phyloP scores from a whole-genome alignment of 305 asterid species.

The Fraxinus dipetala region DNA sequence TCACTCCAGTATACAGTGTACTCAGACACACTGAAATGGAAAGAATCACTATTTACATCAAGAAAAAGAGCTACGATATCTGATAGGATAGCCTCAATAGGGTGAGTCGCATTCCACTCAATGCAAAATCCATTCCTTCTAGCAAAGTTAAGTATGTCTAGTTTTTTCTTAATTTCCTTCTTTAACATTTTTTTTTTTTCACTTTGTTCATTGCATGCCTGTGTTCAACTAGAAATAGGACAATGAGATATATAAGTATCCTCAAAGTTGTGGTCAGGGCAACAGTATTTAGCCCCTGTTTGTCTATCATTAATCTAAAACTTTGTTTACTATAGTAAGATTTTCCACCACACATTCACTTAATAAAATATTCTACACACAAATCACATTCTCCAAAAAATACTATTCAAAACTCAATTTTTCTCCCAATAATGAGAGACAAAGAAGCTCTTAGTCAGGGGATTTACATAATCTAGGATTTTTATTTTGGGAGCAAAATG shows the following conservation, averaged over 20 bases:
- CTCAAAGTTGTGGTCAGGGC: neutral
- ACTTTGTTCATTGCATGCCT: neutral
- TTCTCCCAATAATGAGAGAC: too few relatives aligned
- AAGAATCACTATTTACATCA: neutral
- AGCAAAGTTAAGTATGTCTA: neutral
- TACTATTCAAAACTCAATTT: too few relatives aligned
- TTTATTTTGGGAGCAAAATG: neutral
- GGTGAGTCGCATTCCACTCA: neutral
- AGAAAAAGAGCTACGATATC: neutral
- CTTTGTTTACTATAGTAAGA: too few relatives aligned
- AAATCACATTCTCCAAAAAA: too few relatives aligned
- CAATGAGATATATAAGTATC: neutral
- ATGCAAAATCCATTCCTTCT: neutral
- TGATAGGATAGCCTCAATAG: neutral
- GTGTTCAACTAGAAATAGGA: neutral
- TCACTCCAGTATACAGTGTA: neutral
- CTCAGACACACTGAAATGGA: neutral
- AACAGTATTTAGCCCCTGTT: neutral
- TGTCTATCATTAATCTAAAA: too few relatives aligned
- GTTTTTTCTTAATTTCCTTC: neutral
- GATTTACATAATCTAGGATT: neutral
- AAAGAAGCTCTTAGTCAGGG: too few relatives aligned
- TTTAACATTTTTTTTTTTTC: neutral
- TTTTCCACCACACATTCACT: too few relatives aligned
- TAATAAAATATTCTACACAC: too few relatives aligned